These are phyloP conservation scores for Chytriomyces confervae DNA, from an alignment of 192 early-diverging fungal genomes.

Conservation along the genomic window DNA sequence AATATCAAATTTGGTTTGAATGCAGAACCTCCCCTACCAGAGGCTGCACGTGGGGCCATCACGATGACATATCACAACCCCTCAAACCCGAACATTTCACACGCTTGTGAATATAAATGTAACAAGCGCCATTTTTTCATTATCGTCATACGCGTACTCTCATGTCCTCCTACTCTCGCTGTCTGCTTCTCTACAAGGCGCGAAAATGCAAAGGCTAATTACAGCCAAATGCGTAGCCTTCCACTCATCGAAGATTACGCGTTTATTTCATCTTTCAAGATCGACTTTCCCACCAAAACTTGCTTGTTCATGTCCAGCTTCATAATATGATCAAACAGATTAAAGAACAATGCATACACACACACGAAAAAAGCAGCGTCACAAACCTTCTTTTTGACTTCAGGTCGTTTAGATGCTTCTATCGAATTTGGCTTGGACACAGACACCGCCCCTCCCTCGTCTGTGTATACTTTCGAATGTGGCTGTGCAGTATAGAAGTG, in stretches of 20 bases:
- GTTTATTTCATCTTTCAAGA: constrained; percentile 1
- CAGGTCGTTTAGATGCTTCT: not conserved
- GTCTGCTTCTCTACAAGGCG: not conserved
- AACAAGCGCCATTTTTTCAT: too few relatives aligned
- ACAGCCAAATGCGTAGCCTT: not conserved
- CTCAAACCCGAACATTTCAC: too few relatives aligned
- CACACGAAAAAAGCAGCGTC: not conserved
- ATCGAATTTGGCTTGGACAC: not conserved
- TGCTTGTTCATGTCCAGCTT: constrained; percentile 19
- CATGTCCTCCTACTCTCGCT: too few relatives aligned
- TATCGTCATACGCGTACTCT: too few relatives aligned
- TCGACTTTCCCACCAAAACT: constrained; percentile 24
- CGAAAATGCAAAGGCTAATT: not conserved
- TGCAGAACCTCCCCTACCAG: not conserved
- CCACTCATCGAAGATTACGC: not conserved
- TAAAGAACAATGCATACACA: not conserved
- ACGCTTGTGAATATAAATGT: too few relatives aligned
- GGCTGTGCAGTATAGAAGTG: not conserved
- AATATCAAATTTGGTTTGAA: not conserved
- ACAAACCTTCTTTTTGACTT: not conserved
- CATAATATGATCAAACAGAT: not conserved
- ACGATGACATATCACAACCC: too few relatives aligned
- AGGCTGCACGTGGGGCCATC: not conserved
- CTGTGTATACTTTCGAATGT: constrained; percentile 22
- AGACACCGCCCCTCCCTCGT: not conserved